Evolutionary conservation across 805 yeast species (phyloP), one percentile per base, ranked within the genome.

Genomic region (Schwanniomyces vanrijiae): DNA sequence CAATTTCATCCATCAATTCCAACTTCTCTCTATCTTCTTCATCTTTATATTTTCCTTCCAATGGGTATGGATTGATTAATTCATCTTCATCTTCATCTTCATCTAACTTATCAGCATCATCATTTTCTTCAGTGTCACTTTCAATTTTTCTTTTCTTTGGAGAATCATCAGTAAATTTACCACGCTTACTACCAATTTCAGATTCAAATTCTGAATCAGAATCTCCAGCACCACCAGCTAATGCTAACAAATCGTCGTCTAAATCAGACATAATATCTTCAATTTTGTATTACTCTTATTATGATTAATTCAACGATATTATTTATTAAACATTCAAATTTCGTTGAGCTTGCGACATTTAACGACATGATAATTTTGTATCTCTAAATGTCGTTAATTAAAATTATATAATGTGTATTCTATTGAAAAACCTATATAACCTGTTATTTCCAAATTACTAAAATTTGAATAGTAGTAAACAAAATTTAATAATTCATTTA

Each of bases 181-280:
- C 37, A 29, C 48, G 39, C 28, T 51, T 51, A 11, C 40, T 19
- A 3, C 45, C 33, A 10, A 45, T 42, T 44, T 55, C 44, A 28
- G 55, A 33, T 26, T 55, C 62, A 14, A 51, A 53, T 38, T 52
- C 61, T n/a, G 60, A 54, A 46, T 58, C 67, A 9, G 63, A 56
- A 20, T 14, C 53, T 20, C 50, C 55, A 21, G 46, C 49, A 43
- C 64, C 61, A 50, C 95, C 98, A 43, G 99, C 99, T 59, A 94
- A 80, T 18, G 97, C 98, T 62, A 92, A 80, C 71, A 94, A 80
- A 79, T 94, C 99, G 65, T 92, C 98, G 64, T 91, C 97, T 61
- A 90, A 81, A 57, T 73, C 96, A 50, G 91, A 84, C 95, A 88
- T 88, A 10, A 35, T 8, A 9, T 33, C 20, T 45, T 6, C 21